phyloP scores from a whole-genome alignment of 2,329 filamentous ascomycete genomes.

The Aspergillus sp. region DNA sequence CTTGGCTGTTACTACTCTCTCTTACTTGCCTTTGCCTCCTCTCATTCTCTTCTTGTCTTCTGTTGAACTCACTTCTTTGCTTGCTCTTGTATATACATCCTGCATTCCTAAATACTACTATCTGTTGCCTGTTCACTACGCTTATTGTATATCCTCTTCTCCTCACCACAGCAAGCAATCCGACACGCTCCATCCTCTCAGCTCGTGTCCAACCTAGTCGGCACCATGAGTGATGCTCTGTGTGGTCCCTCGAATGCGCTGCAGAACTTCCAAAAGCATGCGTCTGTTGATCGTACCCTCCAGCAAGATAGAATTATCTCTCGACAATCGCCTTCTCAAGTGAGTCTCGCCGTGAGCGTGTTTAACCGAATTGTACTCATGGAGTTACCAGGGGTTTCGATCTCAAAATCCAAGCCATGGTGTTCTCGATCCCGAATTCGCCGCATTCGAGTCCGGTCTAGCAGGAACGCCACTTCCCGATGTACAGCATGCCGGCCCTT shows the following conservation, averaged over 20 bases:
- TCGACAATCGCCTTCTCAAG: constrained; percentile 58
- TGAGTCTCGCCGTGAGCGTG: constrained; percentile 33
- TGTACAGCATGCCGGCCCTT: constrained; percentile 39
- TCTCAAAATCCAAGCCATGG: constrained; percentile 58
- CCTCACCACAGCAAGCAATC: background rate
- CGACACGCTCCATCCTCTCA: background rate
- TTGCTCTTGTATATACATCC: background rate
- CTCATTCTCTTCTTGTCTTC: constrained; percentile 10
- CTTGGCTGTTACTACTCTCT: constrained; percentile 4
- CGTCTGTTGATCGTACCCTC: constrained; percentile 66
- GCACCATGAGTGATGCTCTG: constrained; percentile 65
- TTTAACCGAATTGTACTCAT: constrained; percentile 15
- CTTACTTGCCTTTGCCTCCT: background rate
- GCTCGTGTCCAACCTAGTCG: background rate
- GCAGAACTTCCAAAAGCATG: constrained; percentile 71
- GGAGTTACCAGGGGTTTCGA: constrained; percentile 59
- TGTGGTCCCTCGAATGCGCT: constrained; percentile 76
- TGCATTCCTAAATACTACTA: background rate
- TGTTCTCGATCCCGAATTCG: constrained; percentile 66
- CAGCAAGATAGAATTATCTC: constrained; percentile 70
- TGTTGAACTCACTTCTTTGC: background rate
- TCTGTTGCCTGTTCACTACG: background rate
- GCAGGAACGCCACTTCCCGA: constrained; percentile 37
- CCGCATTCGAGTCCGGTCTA: constrained; percentile 61
- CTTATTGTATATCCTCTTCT: background rate